A percentile compares a stretch with the other conserved stretches of the same genome.
Conservation (phyloP, 768 basidiomycete species). For the Epithele typhae region DNA sequence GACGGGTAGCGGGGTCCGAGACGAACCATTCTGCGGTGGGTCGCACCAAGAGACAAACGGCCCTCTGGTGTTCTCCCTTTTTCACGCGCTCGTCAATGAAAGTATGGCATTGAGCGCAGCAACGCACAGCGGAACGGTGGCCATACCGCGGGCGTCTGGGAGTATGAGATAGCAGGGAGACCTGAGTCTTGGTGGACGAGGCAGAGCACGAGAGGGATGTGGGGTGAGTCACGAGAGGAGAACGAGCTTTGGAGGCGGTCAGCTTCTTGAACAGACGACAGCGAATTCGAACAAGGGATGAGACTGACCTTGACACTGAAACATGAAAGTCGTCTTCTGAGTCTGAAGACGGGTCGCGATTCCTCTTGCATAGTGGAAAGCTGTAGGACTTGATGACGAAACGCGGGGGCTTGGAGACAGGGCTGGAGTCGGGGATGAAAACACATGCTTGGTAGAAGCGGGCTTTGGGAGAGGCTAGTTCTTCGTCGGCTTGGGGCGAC, state of each 20-base stretch:
- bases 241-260: constrained; percentile 17
- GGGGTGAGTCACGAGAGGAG: constrained; percentile 36
- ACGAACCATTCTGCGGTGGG: constrained; percentile 45
- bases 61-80: constrained; percentile 56
- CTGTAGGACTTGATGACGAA: constrained; percentile 64
- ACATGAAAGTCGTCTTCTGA: constrained; percentile 35
- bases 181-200: constrained; percentile 40
- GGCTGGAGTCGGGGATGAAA: constrained; percentile 58
- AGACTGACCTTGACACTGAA: constrained; percentile 54
- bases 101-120: constrained; percentile 60
- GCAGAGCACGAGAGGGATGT: constrained; percentile 40
- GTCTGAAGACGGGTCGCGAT: constrained; percentile 18
- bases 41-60: constrained; percentile 59
- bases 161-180: constrained; percentile 9
- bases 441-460: constrained; percentile 72
- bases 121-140: constrained; percentile 66
- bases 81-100: constrained; percentile 53
- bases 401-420: constrained; percentile 40
- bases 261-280: not conserved
- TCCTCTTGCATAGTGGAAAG: constrained; percentile 62
- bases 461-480: constrained; percentile 31
- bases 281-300: too few species aligned
- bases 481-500: not conserved
- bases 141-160: constrained; percentile 16
- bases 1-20: constrained; percentile 12